Base-by-base conservation (phyloP, 208 protist genomes). In the Trypanosomatidae sp. region DNA sequence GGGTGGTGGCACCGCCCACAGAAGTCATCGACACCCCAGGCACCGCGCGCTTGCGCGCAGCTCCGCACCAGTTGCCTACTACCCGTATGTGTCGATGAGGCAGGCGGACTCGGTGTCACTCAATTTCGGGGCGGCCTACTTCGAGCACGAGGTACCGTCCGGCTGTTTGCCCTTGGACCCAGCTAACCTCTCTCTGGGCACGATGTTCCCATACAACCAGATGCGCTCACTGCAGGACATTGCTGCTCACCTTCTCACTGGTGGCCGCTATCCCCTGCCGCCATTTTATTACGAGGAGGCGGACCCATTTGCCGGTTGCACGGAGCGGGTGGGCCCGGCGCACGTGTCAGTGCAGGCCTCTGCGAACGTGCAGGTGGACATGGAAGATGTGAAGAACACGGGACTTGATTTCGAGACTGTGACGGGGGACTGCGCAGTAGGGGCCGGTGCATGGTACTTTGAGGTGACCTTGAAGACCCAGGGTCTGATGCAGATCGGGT, bases 401-500 rank as follows among this genome's bases (percentile, higher is more conserved):
- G 90, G 89, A 12, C 64, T 83, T 10, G 64, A 70, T 36, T 97
- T 97, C 80, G 69, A 85, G 59, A 97, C 90, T 12, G 85, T 95
- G 47, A 68, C 66, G 47, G 91, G 90, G 46, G 87, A 98, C 73
- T 95, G 91, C 80, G 81, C 73, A 12, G 94, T 97, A 44, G 67
- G 77, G 15, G 90, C 87, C 44, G 92, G 91, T 49, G 75, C 73
- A 44, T 98, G 94, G 94, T 98, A 97, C 79, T 98, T 94, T 77
- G 94, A 98, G 80, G 89, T 97, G 64, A 93, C 87, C 25, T 76
- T 98, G 64, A 84, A 81, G 43, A 91, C 91, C 28, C 94, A 98
- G 66, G 94, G 94, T 22, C 84, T 98, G 43, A 94, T 97, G 88
- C 94, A 98, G 78, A 89, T 98, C 66, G 94, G 94, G 50, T 98